Percentiles rank a stretch among this genome's conserved stretches.
Conservation (phyloP, 768 basidiomycete genomes). For the Tremella yokohamensis region DNA sequence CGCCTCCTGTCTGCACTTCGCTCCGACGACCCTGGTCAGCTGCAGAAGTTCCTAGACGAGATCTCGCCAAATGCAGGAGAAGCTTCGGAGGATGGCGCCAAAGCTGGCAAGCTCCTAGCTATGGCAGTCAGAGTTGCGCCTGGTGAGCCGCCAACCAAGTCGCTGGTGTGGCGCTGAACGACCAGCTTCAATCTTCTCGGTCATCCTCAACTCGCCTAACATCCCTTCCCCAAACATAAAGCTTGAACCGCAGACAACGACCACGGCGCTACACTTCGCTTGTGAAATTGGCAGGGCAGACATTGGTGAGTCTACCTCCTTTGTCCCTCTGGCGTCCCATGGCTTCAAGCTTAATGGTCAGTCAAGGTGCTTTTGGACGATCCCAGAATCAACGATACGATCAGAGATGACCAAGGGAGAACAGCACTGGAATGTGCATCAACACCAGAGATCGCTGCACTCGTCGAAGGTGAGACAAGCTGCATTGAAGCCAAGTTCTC, state of each 20-base stretch:
- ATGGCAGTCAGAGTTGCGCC: constrained; percentile 40
- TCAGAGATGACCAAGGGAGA: constrained; percentile 64
- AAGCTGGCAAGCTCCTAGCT: constrained; percentile 23
- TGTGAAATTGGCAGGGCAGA: constrained; percentile 38
- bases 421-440: constrained; percentile 71
- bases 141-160: constrained; percentile 11
- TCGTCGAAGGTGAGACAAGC: constrained; percentile 56
- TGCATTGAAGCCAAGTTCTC: background rate
- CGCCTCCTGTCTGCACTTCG: constrained; percentile 40
- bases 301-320: constrained; percentile 23
- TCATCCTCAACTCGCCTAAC: constrained; percentile 17
- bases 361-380: constrained; percentile 75
- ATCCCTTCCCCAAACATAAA: constrained; percentile 26
- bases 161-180: background rate
- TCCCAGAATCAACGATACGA: constrained; percentile 72
- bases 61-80: constrained; percentile 23
- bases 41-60: constrained; percentile 48
- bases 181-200: constrained; percentile 27
- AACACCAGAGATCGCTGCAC: constrained; percentile 62
- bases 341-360: too few relatives aligned
- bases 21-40: constrained; percentile 41
- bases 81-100: constrained; percentile 18
- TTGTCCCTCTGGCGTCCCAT: too few relatives aligned
- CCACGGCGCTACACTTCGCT: constrained; percentile 38
- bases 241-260: constrained; percentile 8